Evolutionary conservation across 257 asterid species (phyloP), one percentile per base, ranked within the genome.

Genomic region (Solanum pinnatisectum): DNA sequence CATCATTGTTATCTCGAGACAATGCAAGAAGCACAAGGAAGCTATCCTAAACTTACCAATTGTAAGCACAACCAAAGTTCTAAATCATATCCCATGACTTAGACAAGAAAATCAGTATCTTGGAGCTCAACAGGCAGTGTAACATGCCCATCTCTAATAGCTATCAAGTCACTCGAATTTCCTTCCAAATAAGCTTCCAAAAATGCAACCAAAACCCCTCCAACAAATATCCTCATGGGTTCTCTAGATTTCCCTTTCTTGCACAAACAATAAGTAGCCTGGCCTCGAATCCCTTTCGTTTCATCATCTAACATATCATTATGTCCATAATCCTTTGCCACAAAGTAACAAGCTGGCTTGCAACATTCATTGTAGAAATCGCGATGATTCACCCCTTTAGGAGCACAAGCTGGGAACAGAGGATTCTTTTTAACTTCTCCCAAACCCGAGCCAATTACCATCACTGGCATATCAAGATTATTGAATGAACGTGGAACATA

Each of bases 221-320:
- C 99, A n/a, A 94, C 96, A 91, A 95, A 96, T 70, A 88, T 92
- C 94, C 98, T 94, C 99, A 96, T 95, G 1, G 98, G 96, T 83
- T 87, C 95, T 32, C 98, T 90, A 44, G 90, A 78, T 86, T 92
- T 89, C 70, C 98, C 99, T 49, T 93, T 96, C 91, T 95, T 96
- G 88, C 99, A 96, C 95, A 95, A 91, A 84, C 96, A 96, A 87
- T 91, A 86, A 1, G 95, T 92, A 9, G 90, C 56, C 88, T 78
- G 92, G 37, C 99, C 98, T 16, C 98, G 89, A 37, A 95, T 18
- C 87, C 99, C 99, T 12, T 84, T 90, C 3, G 98, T 96, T 2
- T 93, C 95, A 89, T 96, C 98, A 46, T 96, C 96, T 37, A 95
- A 88, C 98, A 96, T 91, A 77, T 96, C 99, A 42, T 93, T 91